A percentile compares a stretch with the other conserved stretches of the same genome.
These are phyloP conservation scores for Triangularia verruculosa DNA, from an alignment of 2,329 filamentous ascomycete species.

Conservation along the genomic window DNA sequence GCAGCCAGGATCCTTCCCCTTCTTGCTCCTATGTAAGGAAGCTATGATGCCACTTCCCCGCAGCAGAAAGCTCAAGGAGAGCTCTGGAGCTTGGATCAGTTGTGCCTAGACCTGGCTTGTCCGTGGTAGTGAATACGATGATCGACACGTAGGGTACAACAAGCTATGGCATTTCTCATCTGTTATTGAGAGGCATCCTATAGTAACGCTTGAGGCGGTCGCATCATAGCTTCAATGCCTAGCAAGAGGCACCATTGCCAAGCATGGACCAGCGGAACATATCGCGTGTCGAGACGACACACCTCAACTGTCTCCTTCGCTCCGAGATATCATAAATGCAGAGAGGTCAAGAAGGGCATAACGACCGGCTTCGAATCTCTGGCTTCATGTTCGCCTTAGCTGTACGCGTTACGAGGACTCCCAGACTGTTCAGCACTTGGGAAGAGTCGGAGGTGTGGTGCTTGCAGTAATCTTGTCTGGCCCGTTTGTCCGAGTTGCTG, in stretches of 20 bases:
- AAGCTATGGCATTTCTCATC: background rate
- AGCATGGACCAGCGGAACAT: slow-evolving; percentile 31
- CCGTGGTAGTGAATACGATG: slow-evolving; percentile 26
- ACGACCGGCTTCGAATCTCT: background rate
- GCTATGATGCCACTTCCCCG: slow-evolving; percentile 15
- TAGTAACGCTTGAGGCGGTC: slow-evolving; percentile 11
- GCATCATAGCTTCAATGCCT: slow-evolving; percentile 12
- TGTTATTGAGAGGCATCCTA: background rate
- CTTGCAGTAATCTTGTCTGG: background rate
- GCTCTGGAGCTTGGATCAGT: slow-evolving; percentile 22
- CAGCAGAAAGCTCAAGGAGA: slow-evolving; percentile 18
- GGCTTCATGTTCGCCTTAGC: background rate
- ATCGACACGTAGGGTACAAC: slow-evolving; percentile 26
- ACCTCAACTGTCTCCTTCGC: background rate
- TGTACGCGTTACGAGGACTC: no score
- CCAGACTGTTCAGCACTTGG: no score
- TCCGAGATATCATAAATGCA: background rate
- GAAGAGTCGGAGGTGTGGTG: background rate
- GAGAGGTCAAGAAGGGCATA: background rate
- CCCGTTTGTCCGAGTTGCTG: background rate
- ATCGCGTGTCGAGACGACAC: slow-evolving; percentile 32
- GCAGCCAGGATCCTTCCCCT: slow-evolving; percentile 7
- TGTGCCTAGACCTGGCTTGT: slow-evolving; percentile 11
- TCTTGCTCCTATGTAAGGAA: background rate
- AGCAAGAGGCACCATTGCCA: background rate